Evolutionary conservation across 805 yeast genomes (phyloP).

Genomic region (Starmerella ratchasimensis): DNA sequence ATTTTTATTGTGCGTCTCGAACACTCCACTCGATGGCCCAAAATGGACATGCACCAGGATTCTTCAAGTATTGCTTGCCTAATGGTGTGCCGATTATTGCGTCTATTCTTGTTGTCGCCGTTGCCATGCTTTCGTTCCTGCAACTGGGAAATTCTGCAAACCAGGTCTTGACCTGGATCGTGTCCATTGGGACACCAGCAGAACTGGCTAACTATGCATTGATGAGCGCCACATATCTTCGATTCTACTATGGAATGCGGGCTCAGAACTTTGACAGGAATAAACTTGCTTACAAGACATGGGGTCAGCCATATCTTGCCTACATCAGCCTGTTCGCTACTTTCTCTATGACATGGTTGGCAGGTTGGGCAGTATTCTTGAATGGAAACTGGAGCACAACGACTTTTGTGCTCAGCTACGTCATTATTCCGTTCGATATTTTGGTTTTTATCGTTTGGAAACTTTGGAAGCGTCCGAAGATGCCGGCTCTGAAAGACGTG

Average conservation of each 20-base stretch:
- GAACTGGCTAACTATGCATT: constrained; percentile 49
- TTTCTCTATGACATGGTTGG: constrained; percentile 40
- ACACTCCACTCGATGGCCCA: constrained; percentile 56
- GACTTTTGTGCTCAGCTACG: constrained; percentile 52
- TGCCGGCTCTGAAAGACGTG: constrained; percentile 35
- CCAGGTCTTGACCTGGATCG: constrained; percentile 56
- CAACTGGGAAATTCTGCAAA: constrained; percentile 48
- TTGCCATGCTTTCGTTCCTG: constrained; percentile 53
- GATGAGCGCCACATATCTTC: constrained; percentile 44
- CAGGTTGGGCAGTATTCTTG: constrained; percentile 59
- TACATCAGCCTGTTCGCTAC: constrained; percentile 36
- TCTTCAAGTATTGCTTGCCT: constrained; percentile 47
- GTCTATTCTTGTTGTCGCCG: constrained; percentile 34
- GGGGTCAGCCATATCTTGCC: constrained; percentile 49
- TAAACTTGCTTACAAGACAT: constrained; percentile 38
- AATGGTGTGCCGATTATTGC: constrained; percentile 60
- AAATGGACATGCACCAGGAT: constrained; percentile 58
- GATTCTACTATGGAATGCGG: constrained; percentile 46
- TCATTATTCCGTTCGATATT: constrained; percentile 51
- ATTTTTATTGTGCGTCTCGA: constrained; percentile 57
- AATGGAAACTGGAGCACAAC: constrained; percentile 52
- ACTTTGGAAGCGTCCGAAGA: constrained; percentile 35
- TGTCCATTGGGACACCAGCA: constrained; percentile 56
- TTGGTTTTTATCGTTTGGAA: constrained; percentile 41
- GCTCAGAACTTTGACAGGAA: constrained; percentile 39